Percentiles rank a stretch among this genome's conserved stretches.
Evolutionary conservation across 495 filamentous ascomycete species (phyloP).

Genomic region (Penicillium odoratum): DNA sequence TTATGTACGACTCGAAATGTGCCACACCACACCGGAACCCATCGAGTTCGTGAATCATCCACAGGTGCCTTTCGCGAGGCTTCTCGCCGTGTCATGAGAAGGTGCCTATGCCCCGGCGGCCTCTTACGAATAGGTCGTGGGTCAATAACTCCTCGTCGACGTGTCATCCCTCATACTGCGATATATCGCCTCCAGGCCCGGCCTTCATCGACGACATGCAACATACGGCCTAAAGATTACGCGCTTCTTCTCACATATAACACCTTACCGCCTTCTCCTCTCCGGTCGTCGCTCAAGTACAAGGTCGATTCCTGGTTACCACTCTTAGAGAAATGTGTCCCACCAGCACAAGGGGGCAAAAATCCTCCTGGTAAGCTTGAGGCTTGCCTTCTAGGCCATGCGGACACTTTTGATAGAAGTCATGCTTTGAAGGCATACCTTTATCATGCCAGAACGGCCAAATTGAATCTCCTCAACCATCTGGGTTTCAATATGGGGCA

Average conservation of each 20-base stretch:
- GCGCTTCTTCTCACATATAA: conserved; percentile 16
- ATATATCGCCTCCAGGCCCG: conserved; percentile 11
- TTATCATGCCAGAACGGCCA: conserved; percentile 24
- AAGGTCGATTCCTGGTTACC: conserved; percentile 41
- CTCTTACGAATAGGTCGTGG: conserved; percentile 38
- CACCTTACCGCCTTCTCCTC: conserved; percentile 14
- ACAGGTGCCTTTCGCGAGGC: conserved; percentile 29
- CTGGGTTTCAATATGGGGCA: conserved; percentile 44
- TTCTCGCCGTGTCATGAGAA: conserved; percentile 48
- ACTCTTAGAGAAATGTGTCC: conserved; percentile 45
- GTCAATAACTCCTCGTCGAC: conserved; percentile 12
- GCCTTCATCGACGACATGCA: conserved; percentile 1
- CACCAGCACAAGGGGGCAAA: conserved; percentile 25
- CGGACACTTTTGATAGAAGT: conserved; percentile 19
- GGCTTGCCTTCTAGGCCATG: conserved; percentile 15
- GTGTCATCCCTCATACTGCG: conserved; percentile 12
- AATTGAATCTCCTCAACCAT: conserved; percentile 41
- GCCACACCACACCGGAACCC: conserved; percentile 31
- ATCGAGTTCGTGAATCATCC: conserved; percentile 39
- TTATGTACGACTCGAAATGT: conserved; percentile 39
- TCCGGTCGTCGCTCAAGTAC: conserved; percentile 12
- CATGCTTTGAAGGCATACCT: conserved; percentile 29
- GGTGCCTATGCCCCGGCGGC: conserved; percentile 39
- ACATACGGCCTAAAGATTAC: conserved; percentile 13
- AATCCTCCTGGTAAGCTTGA: conserved; percentile 12